A percentile compares a stretch with the other conserved stretches of the same genome.
phyloP scores from a whole-genome alignment of 2,329 filamentous ascomycete species.

The Fusarium siculi region DNA sequence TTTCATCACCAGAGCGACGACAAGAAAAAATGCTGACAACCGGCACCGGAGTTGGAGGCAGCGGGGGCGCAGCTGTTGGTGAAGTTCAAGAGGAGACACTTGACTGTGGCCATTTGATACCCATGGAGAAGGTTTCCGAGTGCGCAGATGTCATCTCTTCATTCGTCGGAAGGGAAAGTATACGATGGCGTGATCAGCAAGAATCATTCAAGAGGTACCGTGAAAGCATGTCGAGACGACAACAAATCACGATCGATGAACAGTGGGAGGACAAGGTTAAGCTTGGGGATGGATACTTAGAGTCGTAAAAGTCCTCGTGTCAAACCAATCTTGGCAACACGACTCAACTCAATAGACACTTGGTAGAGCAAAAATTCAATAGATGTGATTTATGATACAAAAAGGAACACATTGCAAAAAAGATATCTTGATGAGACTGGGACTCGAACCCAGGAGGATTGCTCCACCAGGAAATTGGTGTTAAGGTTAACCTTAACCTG shows the following conservation, averaged over 20 bases:
- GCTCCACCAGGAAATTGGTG: slow-evolving; percentile 33
- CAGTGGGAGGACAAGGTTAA: neutral
- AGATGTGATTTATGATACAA: accelerated
- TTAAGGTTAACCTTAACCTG: slow-evolving; percentile 35
- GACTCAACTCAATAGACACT: accelerated
- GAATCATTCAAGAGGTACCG: neutral
- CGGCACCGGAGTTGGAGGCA: neutral
- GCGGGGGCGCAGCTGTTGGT: neutral
- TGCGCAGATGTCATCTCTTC: neutral
- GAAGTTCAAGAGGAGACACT: neutral
- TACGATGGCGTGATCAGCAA: neutral
- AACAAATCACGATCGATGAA: neutral
- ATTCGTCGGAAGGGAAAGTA: neutral
- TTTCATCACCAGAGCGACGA: neutral
- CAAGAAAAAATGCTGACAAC: neutral
- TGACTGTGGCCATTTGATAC: slow-evolving; percentile 1
- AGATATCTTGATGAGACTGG: slow-evolving; percentile 21
- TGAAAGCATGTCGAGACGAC: neutral
- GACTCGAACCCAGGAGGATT: slow-evolving; percentile 37
- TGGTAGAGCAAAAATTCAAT: slow-evolving; percentile 56
- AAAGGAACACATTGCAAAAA: neutral
- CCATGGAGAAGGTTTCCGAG: neutral
- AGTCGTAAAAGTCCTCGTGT: accelerated
- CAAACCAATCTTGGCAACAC: accelerated
- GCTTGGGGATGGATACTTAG: neutral